Conservation (phyloP, 257 asterid genomes). For the Craterostigma plantagineum region DNA sequence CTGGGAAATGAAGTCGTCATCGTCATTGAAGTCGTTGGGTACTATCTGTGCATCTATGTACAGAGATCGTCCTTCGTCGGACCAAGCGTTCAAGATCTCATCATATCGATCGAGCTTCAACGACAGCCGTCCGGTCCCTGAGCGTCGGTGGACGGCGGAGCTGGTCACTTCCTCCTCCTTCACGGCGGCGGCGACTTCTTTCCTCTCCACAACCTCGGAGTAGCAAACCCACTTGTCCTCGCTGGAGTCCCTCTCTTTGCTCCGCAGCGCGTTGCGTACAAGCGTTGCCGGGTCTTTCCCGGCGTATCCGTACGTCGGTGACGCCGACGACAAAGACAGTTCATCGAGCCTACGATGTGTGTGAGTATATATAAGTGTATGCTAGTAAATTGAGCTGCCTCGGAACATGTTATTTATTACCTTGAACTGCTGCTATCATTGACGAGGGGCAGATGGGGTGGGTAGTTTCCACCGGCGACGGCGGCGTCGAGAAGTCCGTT, state of each 20-base stretch:
- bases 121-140: slow-evolving; percentile 20
- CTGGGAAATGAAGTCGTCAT: slow-evolving; percentile 1
- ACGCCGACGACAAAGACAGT: slow-evolving; percentile 25
- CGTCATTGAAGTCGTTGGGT: slow-evolving; percentile 56
- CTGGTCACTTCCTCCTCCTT: slow-evolving; percentile 86
- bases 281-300: slow-evolving; percentile 37
- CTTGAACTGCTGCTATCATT: slow-evolving; percentile 16
- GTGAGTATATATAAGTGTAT: not conserved
- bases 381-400: not conserved
- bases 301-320: slow-evolving; percentile 26
- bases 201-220: slow-evolving; percentile 75
- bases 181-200: slow-evolving; percentile 11
- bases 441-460: slow-evolving; percentile 21
- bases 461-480: slow-evolving; percentile 18
- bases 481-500: slow-evolving; percentile 40
- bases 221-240: slow-evolving; percentile 81
- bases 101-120: slow-evolving; percentile 66
- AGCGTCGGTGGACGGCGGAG: slow-evolving; percentile 25
- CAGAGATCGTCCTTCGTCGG: slow-evolving; percentile 42
- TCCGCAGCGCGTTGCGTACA: slow-evolving; percentile 62
- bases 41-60: slow-evolving; percentile 49
- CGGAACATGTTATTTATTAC: slow-evolving; percentile 5
- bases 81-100: slow-evolving; percentile 76
- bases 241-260: slow-evolving; percentile 42
- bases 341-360: slow-evolving; percentile 13